Evolutionary conservation across 202 grass and related monocot species (phyloP), one percentile per base, ranked within the genome.

Genomic region (Hordeum pubiflorum): DNA sequence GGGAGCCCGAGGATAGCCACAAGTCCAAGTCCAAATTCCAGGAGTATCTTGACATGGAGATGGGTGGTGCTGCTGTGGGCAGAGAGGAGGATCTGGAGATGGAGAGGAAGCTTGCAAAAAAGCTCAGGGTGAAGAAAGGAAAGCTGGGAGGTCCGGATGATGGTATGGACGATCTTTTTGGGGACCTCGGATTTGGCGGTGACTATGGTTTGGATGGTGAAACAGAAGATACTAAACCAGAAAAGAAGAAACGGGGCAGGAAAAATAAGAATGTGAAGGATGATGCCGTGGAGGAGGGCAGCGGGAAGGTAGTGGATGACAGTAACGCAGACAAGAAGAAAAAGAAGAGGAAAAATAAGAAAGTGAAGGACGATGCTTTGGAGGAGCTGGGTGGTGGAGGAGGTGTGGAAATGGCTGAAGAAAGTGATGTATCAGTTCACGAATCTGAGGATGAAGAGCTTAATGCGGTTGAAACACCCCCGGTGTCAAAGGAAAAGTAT

Each of bases 81-180:
- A 86, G 76, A 64, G 84, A 95, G 36, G 88, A 91, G 36, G 95
- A 95, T 86, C 76, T 88, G 21, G 84, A 91, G 79, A 70, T 86
- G 59, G 92, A 98, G 79, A 98, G 81, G 62, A 93, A 57, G 75
- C 92, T 98, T 11, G 86, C 84, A 0, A 95, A 95, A 79, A 98
- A 88, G 80, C 92, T 98, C 65, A 91, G 84, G 81, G 86, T 95
- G 86, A 95, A 93, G 69, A 91, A 91, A 57, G 84, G 93, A 43
- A 90, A 89, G 46, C 27, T 94, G 72, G 76, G 77, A 15, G 92
- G 90, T 20, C 85, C 87, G 6, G 77, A 88, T 82, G 95, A 98
- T 54, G 95, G 92, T 31, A 87, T 98, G 71, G 89, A 93, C 24
- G 78, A 66, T 43, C 82, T 93, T 60, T 93, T 98, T 26, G 90